Conservation (phyloP, 139 green algal genomes). For the Chlorella sp. region DNA sequence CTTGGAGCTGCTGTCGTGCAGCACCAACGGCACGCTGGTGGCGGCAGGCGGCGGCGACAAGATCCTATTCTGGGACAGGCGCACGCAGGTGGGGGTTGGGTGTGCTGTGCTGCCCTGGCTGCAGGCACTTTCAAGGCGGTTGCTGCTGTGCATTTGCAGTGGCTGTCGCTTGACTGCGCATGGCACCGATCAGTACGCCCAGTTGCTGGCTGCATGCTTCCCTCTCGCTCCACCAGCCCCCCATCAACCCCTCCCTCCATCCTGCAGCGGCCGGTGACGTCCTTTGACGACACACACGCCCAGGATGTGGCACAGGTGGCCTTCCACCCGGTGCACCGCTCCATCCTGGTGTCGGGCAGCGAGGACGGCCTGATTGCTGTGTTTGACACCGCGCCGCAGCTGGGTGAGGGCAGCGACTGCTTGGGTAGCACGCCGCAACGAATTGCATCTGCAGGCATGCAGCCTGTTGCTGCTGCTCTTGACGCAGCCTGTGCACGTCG, state of each 20-base stretch:
- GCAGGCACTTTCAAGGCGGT: no score
- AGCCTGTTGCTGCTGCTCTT: not conserved
- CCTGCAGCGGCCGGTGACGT: slow-evolving; percentile 41
- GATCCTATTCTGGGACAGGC: slow-evolving; percentile 85
- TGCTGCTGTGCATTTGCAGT: no score
- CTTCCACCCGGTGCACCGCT: slow-evolving; percentile 52
- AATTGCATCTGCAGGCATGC: no score
- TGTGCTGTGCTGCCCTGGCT: not conserved
- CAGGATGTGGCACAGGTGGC: slow-evolving; percentile 63
- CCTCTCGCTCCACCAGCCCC: not conserved
- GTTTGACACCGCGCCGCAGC: slow-evolving; percentile 63
- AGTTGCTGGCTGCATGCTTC: no score
- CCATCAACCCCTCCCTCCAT: not conserved
- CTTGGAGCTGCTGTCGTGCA: slow-evolving; percentile 63
- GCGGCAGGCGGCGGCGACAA: slow-evolving; percentile 71
- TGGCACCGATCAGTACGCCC: not conserved
- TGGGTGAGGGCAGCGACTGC: slow-evolving; percentile 35
- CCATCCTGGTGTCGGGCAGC: slow-evolving; percentile 65
- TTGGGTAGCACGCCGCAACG: no score
- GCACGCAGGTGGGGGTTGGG: slow-evolving; percentile 24
- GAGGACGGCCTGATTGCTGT: slow-evolving; percentile 79
- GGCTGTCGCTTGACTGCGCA: no score
- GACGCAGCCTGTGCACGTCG: no score
- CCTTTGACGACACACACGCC: slow-evolving; percentile 81
- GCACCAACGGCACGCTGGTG: slow-evolving; percentile 55